phyloP scores from a whole-genome alignment of 108 stramenopile genomes.

The Cyclostephanos tholiformis region DNA sequence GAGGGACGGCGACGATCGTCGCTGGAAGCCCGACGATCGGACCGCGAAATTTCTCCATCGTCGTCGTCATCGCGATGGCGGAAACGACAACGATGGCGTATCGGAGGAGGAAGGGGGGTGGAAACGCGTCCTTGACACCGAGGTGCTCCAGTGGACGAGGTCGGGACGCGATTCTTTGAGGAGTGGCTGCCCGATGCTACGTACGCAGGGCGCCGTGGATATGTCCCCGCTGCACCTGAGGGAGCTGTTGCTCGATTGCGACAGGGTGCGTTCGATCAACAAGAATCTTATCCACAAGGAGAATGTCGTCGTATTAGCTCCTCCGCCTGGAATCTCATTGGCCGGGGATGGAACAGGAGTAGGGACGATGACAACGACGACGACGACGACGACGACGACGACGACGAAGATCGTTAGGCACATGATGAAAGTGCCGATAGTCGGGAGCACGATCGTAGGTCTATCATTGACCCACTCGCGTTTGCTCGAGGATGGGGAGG shows the following conservation, averaged over 20 bases:
- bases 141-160: slow-evolving; percentile 44
- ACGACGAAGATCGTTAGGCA: slow-evolving; percentile 37
- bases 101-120: slow-evolving; percentile 1
- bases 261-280: slow-evolving; percentile 33
- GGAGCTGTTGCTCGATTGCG: slow-evolving; percentile 37
- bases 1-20: not conserved
- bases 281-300: slow-evolving; percentile 37
- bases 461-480: slow-evolving; percentile 35
- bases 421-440: slow-evolving; percentile 33
- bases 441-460: slow-evolving; percentile 26
- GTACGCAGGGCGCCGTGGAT: slow-evolving; percentile 40
- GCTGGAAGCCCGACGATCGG: slow-evolving; percentile 40
- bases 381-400: no score
- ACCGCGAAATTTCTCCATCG: slow-evolving; percentile 25
- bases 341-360: slow-evolving; percentile 9
- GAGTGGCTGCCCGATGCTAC: slow-evolving; percentile 13
- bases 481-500: slow-evolving; percentile 8
- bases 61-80: not conserved
- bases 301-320: slow-evolving; percentile 17
- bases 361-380: slow-evolving; percentile 7
- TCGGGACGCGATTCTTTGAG: not conserved
- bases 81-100: not conserved
- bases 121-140: slow-evolving; percentile 18
- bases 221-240: slow-evolving; percentile 37
- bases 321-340: not conserved